Conservation (phyloP, 2,329 filamentous ascomycete genomes). For the Apiospora saccharicola region DNA sequence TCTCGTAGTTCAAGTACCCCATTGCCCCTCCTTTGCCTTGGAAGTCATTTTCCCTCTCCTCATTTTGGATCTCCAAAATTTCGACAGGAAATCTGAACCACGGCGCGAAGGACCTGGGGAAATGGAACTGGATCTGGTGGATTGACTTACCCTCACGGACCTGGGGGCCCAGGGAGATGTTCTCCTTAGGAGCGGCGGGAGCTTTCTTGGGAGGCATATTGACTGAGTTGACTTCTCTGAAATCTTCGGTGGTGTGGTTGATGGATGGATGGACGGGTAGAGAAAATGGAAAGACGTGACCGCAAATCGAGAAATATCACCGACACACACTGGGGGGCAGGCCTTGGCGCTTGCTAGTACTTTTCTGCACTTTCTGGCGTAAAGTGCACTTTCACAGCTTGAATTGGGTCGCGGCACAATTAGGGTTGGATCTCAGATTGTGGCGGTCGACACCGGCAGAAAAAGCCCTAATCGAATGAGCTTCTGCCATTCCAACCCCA, state of each 20-base stretch:
- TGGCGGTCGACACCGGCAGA: not conserved
- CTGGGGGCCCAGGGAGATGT: slow-evolving; percentile 97
- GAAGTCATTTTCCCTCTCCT: not conserved
- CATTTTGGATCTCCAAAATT: not conserved
- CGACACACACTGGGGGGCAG: slow-evolving; percentile 13
- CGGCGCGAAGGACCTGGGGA: slow-evolving; percentile 12
- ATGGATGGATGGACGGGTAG: slow-evolving; percentile 28
- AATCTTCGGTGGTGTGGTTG: slow-evolving; percentile 36
- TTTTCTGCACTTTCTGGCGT: slow-evolving; percentile 1
- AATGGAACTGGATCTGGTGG: slow-evolving; percentile 21
- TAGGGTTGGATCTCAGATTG: slow-evolving; percentile 12
- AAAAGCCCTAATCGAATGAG: slow-evolving; percentile 7
- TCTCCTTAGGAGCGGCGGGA: slow-evolving; percentile 86
- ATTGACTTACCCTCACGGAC: slow-evolving; percentile 83
- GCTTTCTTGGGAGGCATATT: slow-evolving; percentile 96
- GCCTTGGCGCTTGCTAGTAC: slow-evolving; percentile 15
- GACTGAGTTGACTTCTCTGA: slow-evolving; percentile 43
- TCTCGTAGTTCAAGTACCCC: not conserved
- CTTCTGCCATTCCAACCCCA: not conserved
- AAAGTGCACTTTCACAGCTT: slow-evolving; percentile 11
- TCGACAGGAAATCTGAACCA: not conserved
- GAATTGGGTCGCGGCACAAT: not conserved
- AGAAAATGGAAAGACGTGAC: slow-evolving; percentile 13
- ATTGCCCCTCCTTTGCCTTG: not conserved
- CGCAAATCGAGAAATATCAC: slow-evolving; percentile 23